Evolutionary conservation across 192 early-diverging fungal species (phyloP).

Genomic region (Coemansia sp.): DNA sequence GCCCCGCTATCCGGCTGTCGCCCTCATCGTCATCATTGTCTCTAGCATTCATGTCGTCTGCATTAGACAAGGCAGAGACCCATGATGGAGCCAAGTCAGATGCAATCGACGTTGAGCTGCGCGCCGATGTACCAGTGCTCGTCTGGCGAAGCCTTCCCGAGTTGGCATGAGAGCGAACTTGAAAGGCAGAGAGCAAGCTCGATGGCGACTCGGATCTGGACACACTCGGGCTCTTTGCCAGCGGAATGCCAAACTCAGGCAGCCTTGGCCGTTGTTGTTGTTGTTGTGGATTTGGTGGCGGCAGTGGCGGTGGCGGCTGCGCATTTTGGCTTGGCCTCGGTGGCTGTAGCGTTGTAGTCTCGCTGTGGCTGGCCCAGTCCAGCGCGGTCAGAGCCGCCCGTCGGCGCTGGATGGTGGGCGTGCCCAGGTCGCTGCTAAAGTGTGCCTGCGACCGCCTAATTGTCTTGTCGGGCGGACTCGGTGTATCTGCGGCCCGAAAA

Average conservation of each 20-base stretch:
- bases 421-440: slow-evolving; percentile 8
- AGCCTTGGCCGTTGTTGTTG: background rate
- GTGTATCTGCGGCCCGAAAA: slow-evolving; percentile 20
- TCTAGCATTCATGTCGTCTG: slow-evolving; percentile 11
- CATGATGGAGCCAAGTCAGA: slow-evolving; percentile 39
- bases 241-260: background rate
- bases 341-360: background rate
- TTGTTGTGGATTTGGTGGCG: slow-evolving; percentile 10
- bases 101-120: slow-evolving; percentile 40
- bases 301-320: slow-evolving; percentile 9
- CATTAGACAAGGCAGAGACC: slow-evolving; percentile 32
- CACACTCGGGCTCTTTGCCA: background rate
- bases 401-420: slow-evolving; percentile 39
- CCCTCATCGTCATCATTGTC: slow-evolving; percentile 17
- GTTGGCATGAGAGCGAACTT: slow-evolving; percentile 23
- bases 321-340: background rate
- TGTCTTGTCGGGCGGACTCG: slow-evolving; percentile 32
- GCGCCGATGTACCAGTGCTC: slow-evolving; percentile 25
- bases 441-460: slow-evolving; percentile 17
- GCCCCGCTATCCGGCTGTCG: background rate
- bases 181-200: slow-evolving; percentile 32
- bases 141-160: slow-evolving; percentile 26
- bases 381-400: slow-evolving; percentile 39
- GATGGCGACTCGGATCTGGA: slow-evolving; percentile 17
- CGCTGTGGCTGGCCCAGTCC: slow-evolving; percentile 23